These are phyloP conservation scores for Ustilago tritici DNA, from an alignment of 1,284 basidiomycete genomes.

Conservation along the genomic window DNA sequence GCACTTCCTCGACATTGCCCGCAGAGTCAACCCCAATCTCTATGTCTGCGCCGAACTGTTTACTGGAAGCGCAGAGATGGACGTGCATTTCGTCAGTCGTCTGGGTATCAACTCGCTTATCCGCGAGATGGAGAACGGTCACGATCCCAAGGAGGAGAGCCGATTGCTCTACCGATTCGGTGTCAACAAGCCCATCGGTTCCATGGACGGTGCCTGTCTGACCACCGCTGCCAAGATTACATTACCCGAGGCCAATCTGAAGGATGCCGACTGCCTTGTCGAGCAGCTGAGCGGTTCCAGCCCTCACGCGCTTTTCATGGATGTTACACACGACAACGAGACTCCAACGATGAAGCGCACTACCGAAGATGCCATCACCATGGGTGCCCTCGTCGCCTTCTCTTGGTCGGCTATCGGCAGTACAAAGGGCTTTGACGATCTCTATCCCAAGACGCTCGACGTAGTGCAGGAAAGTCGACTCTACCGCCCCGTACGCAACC, in stretches of 20 bases:
- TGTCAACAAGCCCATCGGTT: conserved; percentile 65
- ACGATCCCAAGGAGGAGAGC: conserved; percentile 65
- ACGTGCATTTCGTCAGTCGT: conserved; percentile 62
- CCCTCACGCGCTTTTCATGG: conserved; percentile 67
- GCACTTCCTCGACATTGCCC: conserved; percentile 88
- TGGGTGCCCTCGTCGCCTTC: conserved; percentile 64
- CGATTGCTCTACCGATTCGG: conserved; percentile 63
- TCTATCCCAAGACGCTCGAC: conserved; percentile 62
- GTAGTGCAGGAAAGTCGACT: conserved; percentile 59
- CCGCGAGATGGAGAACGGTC: conserved; percentile 65
- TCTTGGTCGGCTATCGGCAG: conserved; percentile 66
- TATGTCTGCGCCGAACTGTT: conserved; percentile 98
- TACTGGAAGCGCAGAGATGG: conserved; percentile 91
- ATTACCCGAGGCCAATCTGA: conserved; percentile 43
- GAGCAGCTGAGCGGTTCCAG: conserved; percentile 57
- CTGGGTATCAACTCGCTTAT: conserved; percentile 66
- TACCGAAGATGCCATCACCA: conserved; percentile 64
- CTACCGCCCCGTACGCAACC: conserved; percentile 44
- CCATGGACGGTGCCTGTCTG: conserved; percentile 61
- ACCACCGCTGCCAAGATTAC: conserved; percentile 73
- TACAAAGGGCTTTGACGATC: conserved; percentile 64
- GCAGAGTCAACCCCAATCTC: conserved; percentile 87
- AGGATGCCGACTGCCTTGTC: conserved; percentile 44
- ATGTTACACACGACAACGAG: conserved; percentile 66
- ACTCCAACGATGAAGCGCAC: conserved; percentile 64